Evolutionary conservation across 129 eudicot genomes (phyloP), one percentile per base, ranked within the genome.

Genomic region (Scalesia atractyloides): DNA sequence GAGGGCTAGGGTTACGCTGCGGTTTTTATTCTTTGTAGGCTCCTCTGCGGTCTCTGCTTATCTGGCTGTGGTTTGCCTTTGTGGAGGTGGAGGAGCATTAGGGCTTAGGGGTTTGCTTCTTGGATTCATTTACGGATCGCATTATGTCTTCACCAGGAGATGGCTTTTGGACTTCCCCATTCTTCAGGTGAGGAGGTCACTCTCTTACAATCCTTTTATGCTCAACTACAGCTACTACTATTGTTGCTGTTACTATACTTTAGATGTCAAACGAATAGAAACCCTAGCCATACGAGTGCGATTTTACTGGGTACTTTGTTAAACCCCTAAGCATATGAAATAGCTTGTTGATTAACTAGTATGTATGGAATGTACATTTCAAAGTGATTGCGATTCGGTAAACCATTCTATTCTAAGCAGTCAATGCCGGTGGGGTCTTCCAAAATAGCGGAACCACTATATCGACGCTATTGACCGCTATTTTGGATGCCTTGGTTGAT

Each of bases 131-230:
- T 95, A 88, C 59, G 99, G 88, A 4, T 39, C 87, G 43, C 74
- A 70, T 69, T 88, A 73, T 81, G 79, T 91, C 19, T 86, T 76
- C 33, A 53, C 39, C 59, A 75, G 64, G 67, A 82, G 96, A 66
- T 90, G 94, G 94, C 79, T 90, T 72, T 78, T 90, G 79, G 80
- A 79, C 41, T 95, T 95, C 48, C 97, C 99, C 11, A 83, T 95
- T 26, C 68, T 95, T 84, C 97, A 95, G 96, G 99, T 94, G 24
- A 68, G 1, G 24, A 68, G 1, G 4, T 2, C 0, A 19, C 17
- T 17, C 54, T 64, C 11, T n/a, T n/a, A n/a, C n/a, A n/a, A n/a
- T n/a, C n/a, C n/a, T n/a, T n/a, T n/a, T n/a, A n/a, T n/a, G n/a
- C 12, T n/a, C 5, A 24, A 24, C 30, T 24, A 24, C 30, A 24